Evolutionary conservation across 2,329 filamentous ascomycete species (phyloP).

Genomic region (Trichoderma sp.): DNA sequence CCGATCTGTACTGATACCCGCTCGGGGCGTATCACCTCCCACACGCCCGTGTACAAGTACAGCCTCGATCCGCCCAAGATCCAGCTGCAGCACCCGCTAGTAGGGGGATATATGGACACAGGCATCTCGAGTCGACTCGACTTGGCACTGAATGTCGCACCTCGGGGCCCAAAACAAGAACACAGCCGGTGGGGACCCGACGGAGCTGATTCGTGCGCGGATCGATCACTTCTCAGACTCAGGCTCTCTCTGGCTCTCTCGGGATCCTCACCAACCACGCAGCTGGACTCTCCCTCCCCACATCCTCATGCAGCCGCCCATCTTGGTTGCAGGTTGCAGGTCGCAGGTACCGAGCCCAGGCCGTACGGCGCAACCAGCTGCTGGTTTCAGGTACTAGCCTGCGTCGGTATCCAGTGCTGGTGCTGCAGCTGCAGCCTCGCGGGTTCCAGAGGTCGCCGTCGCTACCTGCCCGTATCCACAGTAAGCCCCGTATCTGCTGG

Average conservation of each 20-base stretch:
- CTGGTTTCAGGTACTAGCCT: neutral
- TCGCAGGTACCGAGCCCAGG: neutral
- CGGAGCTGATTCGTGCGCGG: conserved; percentile 3
- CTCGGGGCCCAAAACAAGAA: neutral
- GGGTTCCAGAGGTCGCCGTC: neutral
- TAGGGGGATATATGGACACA: neutral
- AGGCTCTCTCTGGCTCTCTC: neutral
- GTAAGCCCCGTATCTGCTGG: neutral
- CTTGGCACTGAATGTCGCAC: too few relatives aligned
- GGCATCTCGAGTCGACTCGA: too few relatives aligned
- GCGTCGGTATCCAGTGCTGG: neutral
- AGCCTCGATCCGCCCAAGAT: neutral
- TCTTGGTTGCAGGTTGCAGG: neutral
- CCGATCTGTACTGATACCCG: neutral
- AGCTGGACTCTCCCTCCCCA: neutral
- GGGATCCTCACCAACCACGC: neutral
- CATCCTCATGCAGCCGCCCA: neutral
- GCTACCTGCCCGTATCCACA: neutral
- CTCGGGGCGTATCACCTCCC: neutral
- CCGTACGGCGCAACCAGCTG: neutral
- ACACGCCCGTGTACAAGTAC: neutral
- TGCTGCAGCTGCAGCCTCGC: neutral
- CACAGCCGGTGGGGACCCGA: neutral
- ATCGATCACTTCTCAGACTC: conserved; percentile 21
- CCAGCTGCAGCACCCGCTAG: neutral